Conservation (phyloP, 1,284 basidiomycete species). For the Ganoderma lucidum region DNA sequence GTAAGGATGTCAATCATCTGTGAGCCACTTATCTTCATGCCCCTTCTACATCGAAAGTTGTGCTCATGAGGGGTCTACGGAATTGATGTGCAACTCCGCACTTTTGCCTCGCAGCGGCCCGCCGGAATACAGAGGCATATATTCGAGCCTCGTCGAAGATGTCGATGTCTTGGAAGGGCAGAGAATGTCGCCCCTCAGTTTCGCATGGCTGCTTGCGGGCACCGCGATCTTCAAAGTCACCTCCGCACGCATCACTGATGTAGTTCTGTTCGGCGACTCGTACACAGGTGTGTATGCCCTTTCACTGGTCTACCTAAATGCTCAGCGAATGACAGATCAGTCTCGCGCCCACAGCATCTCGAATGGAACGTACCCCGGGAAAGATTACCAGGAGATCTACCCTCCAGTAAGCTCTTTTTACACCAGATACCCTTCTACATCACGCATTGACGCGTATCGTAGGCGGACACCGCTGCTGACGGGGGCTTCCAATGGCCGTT, state of each 20-base stretch:
- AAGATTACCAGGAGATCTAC: conserved; percentile 19
- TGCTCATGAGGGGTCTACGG: neutral
- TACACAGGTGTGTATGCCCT: conserved; percentile 10
- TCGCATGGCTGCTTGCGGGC: neutral
- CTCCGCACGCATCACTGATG: conserved; percentile 8
- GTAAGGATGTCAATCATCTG: too few relatives aligned
- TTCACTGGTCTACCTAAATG: neutral
- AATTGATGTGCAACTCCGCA: neutral
- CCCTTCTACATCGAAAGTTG: neutral
- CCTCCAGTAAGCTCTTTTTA: conserved; percentile 11
- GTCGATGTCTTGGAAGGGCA: neutral
- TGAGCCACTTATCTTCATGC: neutral
- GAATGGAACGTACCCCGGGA: conserved; percentile 21
- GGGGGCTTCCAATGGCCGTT: conserved; percentile 21
- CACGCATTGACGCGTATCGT: neutral
- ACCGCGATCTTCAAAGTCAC: neutral
- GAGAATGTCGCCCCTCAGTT: neutral
- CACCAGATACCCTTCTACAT: neutral
- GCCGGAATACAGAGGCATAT: neutral
- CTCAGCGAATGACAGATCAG: conserved; percentile 9
- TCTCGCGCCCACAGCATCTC: conserved; percentile 17
- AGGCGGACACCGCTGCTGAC: conserved; percentile 19
- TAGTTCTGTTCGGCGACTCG: conserved; percentile 15
- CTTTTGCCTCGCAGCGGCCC: neutral
- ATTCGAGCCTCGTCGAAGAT: neutral